Evolutionary conservation across 345 rosid species (phyloP), one percentile per base, ranked within the genome.

Genomic region (Isatis tinctoria): DNA sequence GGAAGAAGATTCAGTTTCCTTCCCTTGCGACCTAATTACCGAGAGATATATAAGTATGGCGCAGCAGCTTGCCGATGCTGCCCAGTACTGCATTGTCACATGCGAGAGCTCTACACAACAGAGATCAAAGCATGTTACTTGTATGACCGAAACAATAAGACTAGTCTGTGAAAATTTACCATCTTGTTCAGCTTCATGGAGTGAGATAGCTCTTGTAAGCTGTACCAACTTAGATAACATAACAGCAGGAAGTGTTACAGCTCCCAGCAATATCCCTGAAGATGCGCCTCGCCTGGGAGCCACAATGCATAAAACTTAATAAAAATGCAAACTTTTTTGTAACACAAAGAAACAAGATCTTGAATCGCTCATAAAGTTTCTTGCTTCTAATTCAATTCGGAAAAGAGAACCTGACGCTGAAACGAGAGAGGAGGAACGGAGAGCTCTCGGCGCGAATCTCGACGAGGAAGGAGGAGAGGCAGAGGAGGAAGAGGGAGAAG

Each of bases 231-330:
- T 91, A 1, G 97, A 88, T 11, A 94, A 65, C 85, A 90, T 85
- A 37, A 94, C 82, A 48, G 88, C 48, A 5, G 98, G 97, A 73
- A 94, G 85, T 44, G 97, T 88, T 47, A 88, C 88, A 10, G 95
- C 90, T 59, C 96, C 97, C 0, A 94, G 74, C 49, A 91, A 81
- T 67, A 94, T 88, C 79, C 98, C 98, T 5, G 98, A 94, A 2
- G 97, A 84, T 69, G 85, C 97, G 30, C 93, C 98, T 2, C 85
- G 83, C 81, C 98, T 94, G n/a, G n/a, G n/a, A n/a, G n/a, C n/a
- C n/a, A n/a, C n/a, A n/a, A n/a, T n/a, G n/a, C n/a, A n/a, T n/a
- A 7, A 32, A 32, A 32, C 35, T 32, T 32, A 32, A 32, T 32
- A 32, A 35, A 35, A 35, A 35, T 35, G 37, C 37, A 2, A 35